Base-by-base conservation (phyloP, 345 rosid species). In the Populus davidiana region DNA sequence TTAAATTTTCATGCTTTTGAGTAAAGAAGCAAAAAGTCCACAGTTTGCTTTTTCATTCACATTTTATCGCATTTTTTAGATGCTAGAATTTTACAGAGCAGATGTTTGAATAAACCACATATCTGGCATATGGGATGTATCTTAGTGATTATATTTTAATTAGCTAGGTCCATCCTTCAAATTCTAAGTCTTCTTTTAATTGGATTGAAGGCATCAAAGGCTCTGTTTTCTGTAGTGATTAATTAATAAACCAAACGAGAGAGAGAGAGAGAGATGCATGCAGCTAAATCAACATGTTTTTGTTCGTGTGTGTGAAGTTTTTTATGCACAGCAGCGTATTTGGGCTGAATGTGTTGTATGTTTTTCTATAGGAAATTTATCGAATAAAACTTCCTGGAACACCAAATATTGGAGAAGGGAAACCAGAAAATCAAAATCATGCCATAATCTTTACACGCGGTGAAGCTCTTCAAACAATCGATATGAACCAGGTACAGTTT, bases 341-440 rank as follows among this genome's bases (percentile, higher is more conserved):
- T 64, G 75, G 47, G 54, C 33, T 50, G 61, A 27, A 31, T 59
- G 52, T 52, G 13, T 72, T 71, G 29, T 73, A 69, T 25, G 66
- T 23, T 56, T 76, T 43, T 75, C 70, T 73, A 23, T 74, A 94
- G 97, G 97, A 90, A 85, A 88, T 94, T 56, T 94, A 94, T 83
- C 89, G 98, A 35, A 84, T 94, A 81, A 91, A 93, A 87, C 97
- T 94, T 82, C 98, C 98, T 81, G 97, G 98, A 56, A 80, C 90
- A 65, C 98, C 97, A 76, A 94, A 85, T 81, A 93, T 94, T 17
- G 98, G 98, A 81, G 97, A 94, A 86, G 98, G 98, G 69, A 94
- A 94, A 85, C 98, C 98, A 67, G 98, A 94, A 90, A 94, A 94
- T 84, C 97, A 94, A 88, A 94, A 94, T 73, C 95, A 93, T 80